Evolutionary conservation across 495 filamentous ascomycete genomes (phyloP), one percentile per base, ranked within the genome.

Genomic region (Parmelia sp.): DNA sequence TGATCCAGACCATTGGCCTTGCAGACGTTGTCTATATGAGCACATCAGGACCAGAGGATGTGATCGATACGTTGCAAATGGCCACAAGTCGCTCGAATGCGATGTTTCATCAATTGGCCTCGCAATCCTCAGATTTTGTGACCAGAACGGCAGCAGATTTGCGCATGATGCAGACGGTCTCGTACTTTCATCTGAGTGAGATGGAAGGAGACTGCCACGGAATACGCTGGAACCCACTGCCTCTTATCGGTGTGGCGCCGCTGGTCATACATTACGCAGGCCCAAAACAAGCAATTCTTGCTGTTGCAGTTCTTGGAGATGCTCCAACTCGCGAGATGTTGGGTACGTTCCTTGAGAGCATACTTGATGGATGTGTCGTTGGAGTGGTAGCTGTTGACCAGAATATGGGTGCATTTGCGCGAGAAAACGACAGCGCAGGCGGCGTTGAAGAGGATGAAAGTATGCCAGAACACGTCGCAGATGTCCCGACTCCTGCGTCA

Each of bases 1-100:
- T 94, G 2, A 81, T 92, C 63, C 69, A 74, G 2, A 73, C 73
- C 4, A 69, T 78, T 4, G 73, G 73, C 10, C 71, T 81, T 0
- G 80, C 83, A 2, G 85, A 89, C 63, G 81, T 92, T 14, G 76
- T 92, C 33, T 91, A 91, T 74, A 88, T 89, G 83, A 90, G 87
- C 31, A 80, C 84, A 63, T 84, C 85, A 59, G 88, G 88, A 0
- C 88, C 87, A 3, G 70, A 72, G 0, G 88, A 91, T 51, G 86
- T 86, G 2, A 77, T 89, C 5, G 79, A 85, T 36, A 80, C 78
- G 12, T 77, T 92, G 12, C 61, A 63, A 21, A 61, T 73, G 33
- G 77, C 77, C 23, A 74, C 77, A 37, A 64, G 60, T 21, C 68
- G 74, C 44, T 74, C 74, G 36, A 66, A 64, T 37, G 72, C 74